Conservation (phyloP, 129 eudicot genomes). For the Lactuca sativa region DNA sequence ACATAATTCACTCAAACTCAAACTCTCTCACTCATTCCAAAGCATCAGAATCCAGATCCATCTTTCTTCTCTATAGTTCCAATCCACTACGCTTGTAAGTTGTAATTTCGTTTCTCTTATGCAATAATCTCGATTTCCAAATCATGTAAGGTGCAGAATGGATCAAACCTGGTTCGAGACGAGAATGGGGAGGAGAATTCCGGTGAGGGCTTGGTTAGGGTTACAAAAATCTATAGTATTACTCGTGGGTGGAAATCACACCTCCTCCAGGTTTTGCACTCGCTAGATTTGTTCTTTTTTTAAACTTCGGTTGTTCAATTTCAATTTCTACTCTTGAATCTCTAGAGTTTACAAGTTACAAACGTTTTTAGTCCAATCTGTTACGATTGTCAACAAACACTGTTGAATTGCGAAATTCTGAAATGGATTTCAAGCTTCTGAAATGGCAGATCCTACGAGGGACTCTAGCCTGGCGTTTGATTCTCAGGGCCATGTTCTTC, state of each 20-base stretch:
- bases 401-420: background rate
- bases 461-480: slow-evolving; percentile 56
- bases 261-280: slow-evolving; percentile 98
- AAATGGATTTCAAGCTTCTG: slow-evolving; percentile 58
- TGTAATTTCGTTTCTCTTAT: background rate
- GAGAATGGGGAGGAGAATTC: slow-evolving; percentile 50
- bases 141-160: slow-evolving; percentile 34
- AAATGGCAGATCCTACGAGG: slow-evolving; percentile 76
- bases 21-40: slow-evolving; percentile 17
- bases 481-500: slow-evolving; percentile 52
- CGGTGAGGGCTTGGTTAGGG: slow-evolving; percentile 77
- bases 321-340: slow-evolving; percentile 23
- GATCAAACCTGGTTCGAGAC: slow-evolving; percentile 36
- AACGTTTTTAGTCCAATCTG: background rate
- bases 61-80: background rate
- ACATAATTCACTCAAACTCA: slow-evolving; percentile 20
- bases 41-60: slow-evolving; percentile 23
- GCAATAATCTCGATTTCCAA: background rate
- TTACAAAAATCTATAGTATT: slow-evolving; percentile 68
- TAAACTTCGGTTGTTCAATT: slow-evolving; percentile 27
- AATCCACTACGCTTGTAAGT: background rate
- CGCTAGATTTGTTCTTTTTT: slow-evolving; percentile 47
- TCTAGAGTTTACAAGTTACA: slow-evolving; percentile 3
- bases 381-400: slow-evolving; percentile 8
- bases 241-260: slow-evolving; percentile 99